Conservation (phyloP, 2,329 filamentous ascomycete species). For the Nigrograna mackinnonii region DNA sequence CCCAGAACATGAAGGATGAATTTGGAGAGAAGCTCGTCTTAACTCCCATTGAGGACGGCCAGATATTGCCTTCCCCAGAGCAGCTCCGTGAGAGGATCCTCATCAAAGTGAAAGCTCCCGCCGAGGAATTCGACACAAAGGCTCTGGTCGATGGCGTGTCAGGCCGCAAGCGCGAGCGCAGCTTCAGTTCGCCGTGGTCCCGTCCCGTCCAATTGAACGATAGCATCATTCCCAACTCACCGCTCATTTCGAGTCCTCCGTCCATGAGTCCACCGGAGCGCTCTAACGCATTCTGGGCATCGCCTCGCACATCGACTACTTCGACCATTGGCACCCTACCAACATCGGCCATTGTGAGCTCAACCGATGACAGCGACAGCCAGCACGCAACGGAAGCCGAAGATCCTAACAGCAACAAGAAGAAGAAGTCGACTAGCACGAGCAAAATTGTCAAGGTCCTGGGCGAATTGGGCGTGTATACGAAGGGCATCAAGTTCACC, state of each 20-base stretch:
- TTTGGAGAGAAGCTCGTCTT: constrained; percentile 81
- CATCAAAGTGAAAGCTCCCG: constrained; percentile 90
- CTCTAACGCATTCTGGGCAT: constrained; percentile 49
- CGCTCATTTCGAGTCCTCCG: constrained; percentile 56
- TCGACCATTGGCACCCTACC: constrained; percentile 59
- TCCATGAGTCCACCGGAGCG: constrained; percentile 57
- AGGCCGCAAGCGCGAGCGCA: constrained; percentile 56
- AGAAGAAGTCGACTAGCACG: constrained; percentile 62
- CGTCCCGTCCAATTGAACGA: constrained; percentile 66
- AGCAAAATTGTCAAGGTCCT: constrained; percentile 88
- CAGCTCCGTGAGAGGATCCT: constrained; percentile 82
- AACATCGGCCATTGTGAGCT: constrained; percentile 57
- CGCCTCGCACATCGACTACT: constrained; percentile 59
- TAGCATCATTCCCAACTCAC: constrained; percentile 51
- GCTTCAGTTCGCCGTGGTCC: constrained; percentile 77
- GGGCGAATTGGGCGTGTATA: constrained; percentile 81
- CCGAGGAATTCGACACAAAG: constrained; percentile 48
- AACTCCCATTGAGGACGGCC: constrained; percentile 70
- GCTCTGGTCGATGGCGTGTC: constrained; percentile 37
- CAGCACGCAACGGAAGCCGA: constrained; percentile 58
- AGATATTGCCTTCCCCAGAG: constrained; percentile 80
- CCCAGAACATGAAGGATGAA: constrained; percentile 81
- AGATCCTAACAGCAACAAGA: constrained; percentile 64
- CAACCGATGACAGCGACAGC: constrained; percentile 78
- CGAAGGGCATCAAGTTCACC: constrained; percentile 78